phyloP scores from a whole-genome alignment of 192 early-diverging fungal genomes.

The Backusella tarrabulga region DNA sequence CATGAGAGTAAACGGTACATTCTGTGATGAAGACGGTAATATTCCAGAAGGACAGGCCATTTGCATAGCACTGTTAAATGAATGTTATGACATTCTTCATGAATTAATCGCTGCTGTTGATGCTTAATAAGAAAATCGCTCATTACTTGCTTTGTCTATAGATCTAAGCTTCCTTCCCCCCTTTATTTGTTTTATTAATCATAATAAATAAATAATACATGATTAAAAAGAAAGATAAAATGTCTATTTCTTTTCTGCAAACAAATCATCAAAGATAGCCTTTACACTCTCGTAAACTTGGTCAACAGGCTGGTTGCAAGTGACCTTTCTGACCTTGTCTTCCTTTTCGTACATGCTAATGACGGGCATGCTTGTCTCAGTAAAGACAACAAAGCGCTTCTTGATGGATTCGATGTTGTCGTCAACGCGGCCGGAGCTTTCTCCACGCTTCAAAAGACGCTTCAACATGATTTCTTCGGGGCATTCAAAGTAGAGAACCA shows the following conservation, averaged over 20 bases:
- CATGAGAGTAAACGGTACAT: slow-evolving; percentile 81
- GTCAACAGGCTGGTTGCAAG: slow-evolving; percentile 21
- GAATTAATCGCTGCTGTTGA: slow-evolving; percentile 64
- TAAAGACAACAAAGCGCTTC: slow-evolving; percentile 89
- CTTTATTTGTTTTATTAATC: neutral
- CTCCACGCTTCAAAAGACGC: slow-evolving; percentile 90
- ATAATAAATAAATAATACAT: neutral
- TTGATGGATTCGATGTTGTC: slow-evolving; percentile 96
- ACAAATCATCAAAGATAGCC: slow-evolving; percentile 16
- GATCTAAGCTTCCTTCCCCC: neutral
- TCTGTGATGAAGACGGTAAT: slow-evolving; percentile 78
- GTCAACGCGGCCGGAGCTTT: slow-evolving; percentile 90
- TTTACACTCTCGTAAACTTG: slow-evolving; percentile 12
- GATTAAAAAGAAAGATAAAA: no score
- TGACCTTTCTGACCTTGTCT: slow-evolving; percentile 80
- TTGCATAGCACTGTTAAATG: slow-evolving; percentile 78
- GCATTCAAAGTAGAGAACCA: slow-evolving; percentile 93
- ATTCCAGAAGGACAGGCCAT: slow-evolving; percentile 82
- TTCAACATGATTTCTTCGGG: slow-evolving; percentile 89
- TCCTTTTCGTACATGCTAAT: slow-evolving; percentile 77
- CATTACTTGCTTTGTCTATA: neutral
- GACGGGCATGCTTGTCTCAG: slow-evolving; percentile 88
- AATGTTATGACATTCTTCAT: slow-evolving; percentile 86
- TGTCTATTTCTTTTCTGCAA: slow-evolving; percentile 7
- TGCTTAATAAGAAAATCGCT: neutral